Base-by-base conservation (phyloP, 2,329 filamentous ascomycete genomes). In the Chrysosporium queenslandicum region DNA sequence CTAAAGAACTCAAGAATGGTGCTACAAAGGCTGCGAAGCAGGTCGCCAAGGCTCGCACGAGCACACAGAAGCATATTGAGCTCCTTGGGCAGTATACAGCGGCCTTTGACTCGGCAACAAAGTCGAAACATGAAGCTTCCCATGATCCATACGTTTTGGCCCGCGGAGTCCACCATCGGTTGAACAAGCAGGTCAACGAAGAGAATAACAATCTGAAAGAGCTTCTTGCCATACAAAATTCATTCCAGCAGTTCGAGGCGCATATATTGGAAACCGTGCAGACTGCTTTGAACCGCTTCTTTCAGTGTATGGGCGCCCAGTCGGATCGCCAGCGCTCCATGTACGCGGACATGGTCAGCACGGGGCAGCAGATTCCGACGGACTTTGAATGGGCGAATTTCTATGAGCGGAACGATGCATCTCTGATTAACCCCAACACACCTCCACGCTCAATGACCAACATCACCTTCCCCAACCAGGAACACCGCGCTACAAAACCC, bases 201-300 rank as follows among this genome's bases (percentile, higher is more conserved):
- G 92, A 98, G 74, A 98, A 98, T 77, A 94, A 90, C 74, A 91
- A 94, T 72, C 82, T 85, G 58, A 87, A 94, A 66, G 92, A 98
- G 66, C 78, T 97, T 53, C 78, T 98, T 56, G 79, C 84, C 8
- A 86, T 96, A n/a, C 92, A 98, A 71, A 83, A 85, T 71, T 87
- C 87, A 66, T 95, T 97, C 66, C 76, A 84, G 53, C 77, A 82
- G 34, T 98, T 97, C 61, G 92, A 98, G 70, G 77, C 82, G 0
- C 90, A 97, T 66, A 75, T 97, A 52, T 72, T 98, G 50, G 77
- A 85, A 64, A 86, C 87, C 7, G 71, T 97, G 49, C 91, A 97
- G 70, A 79, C 84, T 61, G 85, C 85, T 48, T 77, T 97, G 71
- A 82, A 83, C 58, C 81, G 87, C 36, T 94, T 97, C 74, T 85